phyloP scores from a whole-genome alignment of 208 protist genomes.

The Blechomonas ayalai region DNA sequence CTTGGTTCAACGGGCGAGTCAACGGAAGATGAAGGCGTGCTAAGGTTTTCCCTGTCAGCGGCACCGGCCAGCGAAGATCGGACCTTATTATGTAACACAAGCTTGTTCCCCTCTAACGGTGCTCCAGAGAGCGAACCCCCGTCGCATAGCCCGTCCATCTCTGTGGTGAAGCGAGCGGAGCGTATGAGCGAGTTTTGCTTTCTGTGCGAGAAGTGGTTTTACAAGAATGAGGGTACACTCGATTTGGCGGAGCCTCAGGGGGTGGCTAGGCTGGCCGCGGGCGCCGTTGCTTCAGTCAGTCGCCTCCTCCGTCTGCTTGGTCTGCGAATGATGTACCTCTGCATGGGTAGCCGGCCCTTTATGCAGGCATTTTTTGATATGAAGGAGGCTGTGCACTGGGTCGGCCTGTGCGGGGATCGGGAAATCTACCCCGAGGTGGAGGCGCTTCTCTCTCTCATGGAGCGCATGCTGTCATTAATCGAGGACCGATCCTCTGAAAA shows the following conservation, averaged over 20 bases:
- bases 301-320: constrained; percentile 73
- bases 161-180: constrained; percentile 37
- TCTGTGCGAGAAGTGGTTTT: constrained; percentile 64
- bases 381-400: constrained; percentile 28
- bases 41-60: too few relatives aligned
- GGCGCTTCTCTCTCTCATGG: constrained; percentile 45
- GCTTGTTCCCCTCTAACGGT: constrained; percentile 6
- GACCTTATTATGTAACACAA: constrained; percentile 11
- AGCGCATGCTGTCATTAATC: constrained; percentile 44
- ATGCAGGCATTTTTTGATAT: constrained; percentile 21
- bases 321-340: constrained; percentile 49
- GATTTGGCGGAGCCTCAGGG: constrained; percentile 31
- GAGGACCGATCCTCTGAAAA: constrained; percentile 32
- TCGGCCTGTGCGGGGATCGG: constrained; percentile 67
- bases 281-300: constrained; percentile 59
- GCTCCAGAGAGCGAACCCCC: constrained; percentile 1
- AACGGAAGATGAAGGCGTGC: too few relatives aligned
- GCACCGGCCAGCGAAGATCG: too few relatives aligned
- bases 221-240: constrained; percentile 47
- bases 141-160: constrained; percentile 1
- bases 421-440: constrained; percentile 61
- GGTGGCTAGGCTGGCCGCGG: constrained; percentile 27
- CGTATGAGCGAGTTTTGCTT: constrained; percentile 72
- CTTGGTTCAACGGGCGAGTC: too few relatives aligned
- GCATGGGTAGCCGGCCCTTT: constrained; percentile 40